A percentile compares a stretch with the other conserved stretches of the same genome.
Evolutionary conservation across 2,329 filamentous ascomycete species (phyloP).

Genomic region (Aspergillus fijiensis): DNA sequence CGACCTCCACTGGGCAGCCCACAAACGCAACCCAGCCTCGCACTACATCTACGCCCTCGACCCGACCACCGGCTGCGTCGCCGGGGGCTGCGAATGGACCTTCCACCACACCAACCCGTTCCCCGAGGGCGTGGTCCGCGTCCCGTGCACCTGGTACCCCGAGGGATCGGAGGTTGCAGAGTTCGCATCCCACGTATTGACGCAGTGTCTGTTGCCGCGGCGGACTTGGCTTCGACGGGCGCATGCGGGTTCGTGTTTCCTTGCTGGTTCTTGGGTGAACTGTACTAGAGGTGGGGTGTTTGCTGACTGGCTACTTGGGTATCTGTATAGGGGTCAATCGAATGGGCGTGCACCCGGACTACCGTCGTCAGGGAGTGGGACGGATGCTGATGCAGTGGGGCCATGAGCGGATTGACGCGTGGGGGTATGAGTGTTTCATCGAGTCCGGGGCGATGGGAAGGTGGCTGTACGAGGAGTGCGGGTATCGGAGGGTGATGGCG

Average conservation of each 20-base stretch:
- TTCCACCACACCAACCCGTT: constrained; percentile 20
- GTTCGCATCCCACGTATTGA: constrained; percentile 14
- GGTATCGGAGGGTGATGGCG: constrained; percentile 15
- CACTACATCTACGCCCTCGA: constrained; percentile 18
- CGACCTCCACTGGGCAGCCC: constrained; percentile 16
- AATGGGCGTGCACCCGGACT: constrained; percentile 21
- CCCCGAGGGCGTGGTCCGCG: constrained; percentile 12
- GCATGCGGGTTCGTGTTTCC: constrained; percentile 7
- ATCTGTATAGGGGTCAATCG: constrained; percentile 8
- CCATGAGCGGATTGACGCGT: constrained; percentile 16
- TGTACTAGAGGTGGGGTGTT: not conserved
- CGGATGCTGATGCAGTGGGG: constrained; percentile 20
- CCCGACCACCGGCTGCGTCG: constrained; percentile 14
- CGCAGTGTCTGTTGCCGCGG: constrained; percentile 14
- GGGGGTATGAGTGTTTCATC: constrained; percentile 21
- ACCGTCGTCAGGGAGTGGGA: constrained; percentile 16
- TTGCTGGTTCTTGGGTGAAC: not conserved
- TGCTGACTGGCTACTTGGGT: not conserved
- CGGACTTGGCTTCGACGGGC: constrained; percentile 17
- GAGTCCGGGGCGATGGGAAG: constrained; percentile 16
- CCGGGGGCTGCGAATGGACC: constrained; percentile 19
- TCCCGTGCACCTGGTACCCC: constrained; percentile 20
- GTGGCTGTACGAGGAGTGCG: constrained; percentile 19
- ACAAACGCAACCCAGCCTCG: constrained; percentile 13
- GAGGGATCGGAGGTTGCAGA: constrained; percentile 19